A percentile compares a stretch with the other conserved stretches of the same genome.
phyloP scores from a whole-genome alignment of 306 rosid genomes.

The Trifolium dubium region DNA sequence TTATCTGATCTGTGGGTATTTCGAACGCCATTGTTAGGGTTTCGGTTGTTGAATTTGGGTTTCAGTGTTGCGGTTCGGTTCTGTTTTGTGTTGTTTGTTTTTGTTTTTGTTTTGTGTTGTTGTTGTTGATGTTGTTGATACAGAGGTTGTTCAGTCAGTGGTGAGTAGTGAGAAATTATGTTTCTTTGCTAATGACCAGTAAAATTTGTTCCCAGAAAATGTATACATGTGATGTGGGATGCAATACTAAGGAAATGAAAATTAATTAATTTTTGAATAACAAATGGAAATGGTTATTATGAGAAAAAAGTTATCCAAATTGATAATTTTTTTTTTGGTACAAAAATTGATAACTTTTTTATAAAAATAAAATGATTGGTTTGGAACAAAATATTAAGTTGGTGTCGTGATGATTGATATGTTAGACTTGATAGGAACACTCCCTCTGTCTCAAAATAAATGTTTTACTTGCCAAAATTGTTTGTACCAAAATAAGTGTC shows the following conservation, averaged over 20 bases:
- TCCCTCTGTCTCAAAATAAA: too few relatives aligned
- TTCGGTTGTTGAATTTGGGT: background rate
- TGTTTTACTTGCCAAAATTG: too few relatives aligned
- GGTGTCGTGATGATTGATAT: too few relatives aligned
- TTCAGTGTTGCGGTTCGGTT: background rate
- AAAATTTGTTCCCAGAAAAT: background rate
- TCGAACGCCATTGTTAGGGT: conserved; percentile 70
- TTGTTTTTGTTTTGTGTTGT: background rate
- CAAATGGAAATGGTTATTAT: background rate
- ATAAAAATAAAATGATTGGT: too few relatives aligned
- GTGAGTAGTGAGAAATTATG: background rate
- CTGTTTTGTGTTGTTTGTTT: background rate
- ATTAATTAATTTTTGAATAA: background rate
- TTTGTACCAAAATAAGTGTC: too few relatives aligned
- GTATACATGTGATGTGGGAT: background rate
- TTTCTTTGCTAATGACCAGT: background rate
- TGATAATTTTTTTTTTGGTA: too few relatives aligned
- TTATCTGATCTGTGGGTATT: conserved; percentile 72
- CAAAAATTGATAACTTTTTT: too few relatives aligned
- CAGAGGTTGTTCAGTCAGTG: background rate
- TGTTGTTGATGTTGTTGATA: background rate
- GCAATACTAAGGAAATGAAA: background rate
- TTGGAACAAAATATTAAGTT: too few relatives aligned
- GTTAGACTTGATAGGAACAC: too few relatives aligned
- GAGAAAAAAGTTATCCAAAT: too few relatives aligned